Conservation (phyloP, 108 stramenopile genomes). For the Stephanodiscus minutulus region DNA sequence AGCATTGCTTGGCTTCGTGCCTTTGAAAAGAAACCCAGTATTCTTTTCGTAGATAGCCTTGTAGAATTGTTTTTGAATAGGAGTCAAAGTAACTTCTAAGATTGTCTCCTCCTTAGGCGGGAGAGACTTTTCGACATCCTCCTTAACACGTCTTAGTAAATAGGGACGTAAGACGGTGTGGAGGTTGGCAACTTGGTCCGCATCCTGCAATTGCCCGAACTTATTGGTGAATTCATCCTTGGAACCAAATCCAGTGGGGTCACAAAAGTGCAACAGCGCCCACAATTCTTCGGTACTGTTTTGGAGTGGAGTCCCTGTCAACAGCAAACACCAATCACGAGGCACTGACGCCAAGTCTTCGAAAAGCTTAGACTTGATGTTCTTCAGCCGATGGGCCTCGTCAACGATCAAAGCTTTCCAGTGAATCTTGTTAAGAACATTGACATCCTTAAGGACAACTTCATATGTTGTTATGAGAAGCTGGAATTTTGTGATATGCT, state of each 20-base stretch:
- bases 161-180: conserved; percentile 92
- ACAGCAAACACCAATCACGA: conserved; percentile 83
- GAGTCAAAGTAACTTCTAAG: conserved; percentile 93
- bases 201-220: conserved; percentile 83
- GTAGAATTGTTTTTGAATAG: conserved; percentile 96
- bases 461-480: conserved; percentile 97
- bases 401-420: conserved; percentile 85
- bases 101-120: conserved; percentile 98
- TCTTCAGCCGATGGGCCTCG: conserved; percentile 87
- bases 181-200: conserved; percentile 88
- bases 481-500: conserved; percentile 89
- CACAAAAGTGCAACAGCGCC: conserved; percentile 87
- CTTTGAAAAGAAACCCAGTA: conserved; percentile 87
- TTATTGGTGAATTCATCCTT: conserved; percentile 81
- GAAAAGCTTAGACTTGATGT: conserved; percentile 30
- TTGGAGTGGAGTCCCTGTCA: conserved; percentile 98
- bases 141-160: conserved; percentile 95
- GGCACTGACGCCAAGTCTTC: conserved; percentile 75
- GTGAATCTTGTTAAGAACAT: conserved; percentile 77
- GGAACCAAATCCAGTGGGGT: conserved; percentile 64
- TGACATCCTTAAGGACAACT: conserved; percentile 85
- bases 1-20: conserved; percentile 79
- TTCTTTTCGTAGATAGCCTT: conserved; percentile 97
- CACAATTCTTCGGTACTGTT: conserved; percentile 96
- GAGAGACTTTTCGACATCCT: conserved; percentile 95